A percentile compares a stretch with the other conserved stretches of the same genome.
Evolutionary conservation across 2,329 filamentous ascomycete genomes (phyloP).

Genomic region (Claviceps africana): DNA sequence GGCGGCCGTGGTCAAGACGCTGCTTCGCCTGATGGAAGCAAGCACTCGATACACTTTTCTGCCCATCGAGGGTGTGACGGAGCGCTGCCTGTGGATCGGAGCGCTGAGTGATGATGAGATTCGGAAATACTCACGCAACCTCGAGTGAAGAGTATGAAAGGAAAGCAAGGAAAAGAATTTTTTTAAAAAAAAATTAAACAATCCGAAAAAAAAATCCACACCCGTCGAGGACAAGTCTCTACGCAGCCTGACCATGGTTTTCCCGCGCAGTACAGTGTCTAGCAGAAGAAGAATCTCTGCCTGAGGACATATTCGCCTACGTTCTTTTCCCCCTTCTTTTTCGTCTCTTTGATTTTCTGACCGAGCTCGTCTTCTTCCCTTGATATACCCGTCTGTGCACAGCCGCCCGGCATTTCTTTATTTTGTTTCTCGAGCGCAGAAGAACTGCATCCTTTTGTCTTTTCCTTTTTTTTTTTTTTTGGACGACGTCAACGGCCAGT

Average conservation of each 20-base stretch:
- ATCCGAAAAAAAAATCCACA: not conserved
- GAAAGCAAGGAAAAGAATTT: not conserved
- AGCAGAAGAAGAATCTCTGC: not conserved
- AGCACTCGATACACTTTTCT: slow-evolving; percentile 62
- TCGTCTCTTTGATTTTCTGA: not conserved
- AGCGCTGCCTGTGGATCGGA: slow-evolving; percentile 75
- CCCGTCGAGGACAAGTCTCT: not conserved
- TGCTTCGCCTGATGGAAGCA: slow-evolving; percentile 65
- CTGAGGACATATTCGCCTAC: not conserved
- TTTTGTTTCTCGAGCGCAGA: not conserved
- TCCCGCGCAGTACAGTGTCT: too few relatives aligned
- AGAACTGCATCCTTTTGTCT: not conserved
- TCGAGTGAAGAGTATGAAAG: slow-evolving; percentile 23
- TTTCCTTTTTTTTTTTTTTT: not conserved
- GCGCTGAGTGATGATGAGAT: slow-evolving; percentile 67
- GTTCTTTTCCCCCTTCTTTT: not conserved
- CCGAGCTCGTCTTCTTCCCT: not conserved
- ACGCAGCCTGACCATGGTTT: not conserved
- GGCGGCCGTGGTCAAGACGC: slow-evolving; percentile 64
- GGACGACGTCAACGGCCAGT: not conserved
- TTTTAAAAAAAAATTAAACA: not conserved
- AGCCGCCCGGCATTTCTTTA: not conserved
- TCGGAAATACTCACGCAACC: slow-evolving; percentile 33
- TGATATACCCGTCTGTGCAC: not conserved
- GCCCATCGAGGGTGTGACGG: slow-evolving; percentile 62